Evolutionary conservation across 495 filamentous ascomycete genomes (phyloP), one percentile per base, ranked within the genome.

Genomic region (Aspergillus avenaceus): DNA sequence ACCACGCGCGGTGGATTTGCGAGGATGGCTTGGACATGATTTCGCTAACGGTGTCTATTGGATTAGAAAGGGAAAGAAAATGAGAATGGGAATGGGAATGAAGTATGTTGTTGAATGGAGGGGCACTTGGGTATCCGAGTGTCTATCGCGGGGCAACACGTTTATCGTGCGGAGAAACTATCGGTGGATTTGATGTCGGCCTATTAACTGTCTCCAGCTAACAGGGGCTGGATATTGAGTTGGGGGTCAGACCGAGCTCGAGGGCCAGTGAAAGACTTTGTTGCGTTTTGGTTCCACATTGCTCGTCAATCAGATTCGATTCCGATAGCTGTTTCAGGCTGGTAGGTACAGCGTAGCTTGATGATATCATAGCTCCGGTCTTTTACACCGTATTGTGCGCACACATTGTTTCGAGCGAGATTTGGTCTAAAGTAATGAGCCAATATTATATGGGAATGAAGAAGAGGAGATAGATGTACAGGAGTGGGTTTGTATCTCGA

Each of bases 1-100:
- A 80, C 77, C 70, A 76, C 37, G 65, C 72, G 43, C 62, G 73
- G 63, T 69, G 71, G 58, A 67, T 73, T 27, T 63, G 52, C 18
- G 55, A 59, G 34, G 60, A 32, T 9, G 64, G 38, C 41, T 60
- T 70, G 16, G 61, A 45, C 55, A 67, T 71, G 11, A 31, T 64
- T 8, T 24, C 13, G 34, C 16, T 8, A 21, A 8, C 12, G 19
- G 41, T 13, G 28, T 31, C n/a, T 31, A 31, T 8, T 31, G 3
- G 9, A 31, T 2, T 3, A 31, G 2, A 13, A 9, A 31, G 8
- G 28, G 8, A 8, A 31, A 8, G 8, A 31, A 31, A 8, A 4
- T 32, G 4, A 14, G n/a, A 14, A 34, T 34, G 5, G n/a, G n/a
- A n/a, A n/a, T n/a, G n/a, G n/a, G n/a, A n/a, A n/a, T n/a, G n/a